These are phyloP conservation scores for Adansonia digitata DNA, from an alignment of 345 rosid species.

Conservation along the genomic window DNA sequence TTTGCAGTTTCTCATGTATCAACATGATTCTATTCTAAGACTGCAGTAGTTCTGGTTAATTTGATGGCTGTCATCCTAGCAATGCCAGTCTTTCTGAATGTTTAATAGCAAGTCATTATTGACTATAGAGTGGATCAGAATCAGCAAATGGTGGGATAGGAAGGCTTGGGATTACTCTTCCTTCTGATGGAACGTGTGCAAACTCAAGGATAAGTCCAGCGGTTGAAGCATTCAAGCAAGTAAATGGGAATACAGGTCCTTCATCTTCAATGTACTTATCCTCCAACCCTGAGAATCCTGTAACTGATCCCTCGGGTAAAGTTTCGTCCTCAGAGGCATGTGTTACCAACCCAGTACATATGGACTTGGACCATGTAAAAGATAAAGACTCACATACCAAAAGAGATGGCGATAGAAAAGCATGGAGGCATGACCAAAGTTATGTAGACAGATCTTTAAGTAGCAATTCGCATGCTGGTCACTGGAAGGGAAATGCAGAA, in stretches of 20 bases:
- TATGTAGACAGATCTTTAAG: conserved; percentile 21
- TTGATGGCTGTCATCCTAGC: background rate
- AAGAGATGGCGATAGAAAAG: conserved; percentile 18
- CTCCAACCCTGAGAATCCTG: conserved; percentile 16
- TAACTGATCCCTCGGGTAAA: conserved; percentile 15
- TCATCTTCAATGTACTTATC: conserved; percentile 16
- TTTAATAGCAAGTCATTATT: background rate
- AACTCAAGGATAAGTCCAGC: conserved; percentile 19
- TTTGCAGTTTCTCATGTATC: background rate
- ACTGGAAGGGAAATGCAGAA: conserved; percentile 29
- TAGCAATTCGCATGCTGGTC: conserved; percentile 18
- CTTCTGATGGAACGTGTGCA: conserved; percentile 14
- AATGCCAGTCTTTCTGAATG: conserved; percentile 7
- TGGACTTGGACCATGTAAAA: conserved; percentile 15
- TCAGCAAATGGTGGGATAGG: conserved; percentile 18
- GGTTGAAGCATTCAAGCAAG: conserved; percentile 19
- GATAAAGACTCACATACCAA: conserved; percentile 15
- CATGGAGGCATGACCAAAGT: conserved; percentile 24
- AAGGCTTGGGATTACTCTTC: conserved; percentile 25
- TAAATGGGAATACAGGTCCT: conserved; percentile 18
- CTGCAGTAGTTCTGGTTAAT: conserved; percentile 2
- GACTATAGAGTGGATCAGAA: conserved; percentile 34
- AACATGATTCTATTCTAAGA: conserved; percentile 5
- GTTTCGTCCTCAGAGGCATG: conserved; percentile 14
- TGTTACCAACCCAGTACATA: conserved; percentile 11